phyloP scores from a whole-genome alignment of 768 basidiomycete species.

The Galerina marginata region DNA sequence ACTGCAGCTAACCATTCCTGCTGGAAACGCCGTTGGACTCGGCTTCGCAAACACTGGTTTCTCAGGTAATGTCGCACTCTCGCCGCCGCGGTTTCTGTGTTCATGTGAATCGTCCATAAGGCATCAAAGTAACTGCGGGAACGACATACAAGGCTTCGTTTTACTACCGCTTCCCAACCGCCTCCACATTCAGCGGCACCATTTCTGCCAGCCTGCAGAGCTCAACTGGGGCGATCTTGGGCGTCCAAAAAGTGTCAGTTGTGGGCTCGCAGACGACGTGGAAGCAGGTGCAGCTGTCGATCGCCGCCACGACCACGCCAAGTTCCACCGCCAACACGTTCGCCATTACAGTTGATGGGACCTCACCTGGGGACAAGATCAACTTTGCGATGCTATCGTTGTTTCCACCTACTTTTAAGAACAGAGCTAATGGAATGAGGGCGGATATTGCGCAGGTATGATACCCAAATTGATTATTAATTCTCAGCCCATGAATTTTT shows the following conservation, averaged over 20 bases:
- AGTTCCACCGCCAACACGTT: constrained; percentile 54
- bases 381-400: constrained; percentile 66
- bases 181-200: constrained; percentile 45
- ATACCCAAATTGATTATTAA: not conserved
- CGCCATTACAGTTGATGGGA: constrained; percentile 54
- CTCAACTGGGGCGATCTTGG: constrained; percentile 48
- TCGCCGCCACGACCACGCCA: constrained; percentile 49
- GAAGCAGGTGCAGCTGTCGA: constrained; percentile 47
- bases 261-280: constrained; percentile 53
- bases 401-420: constrained; percentile 73
- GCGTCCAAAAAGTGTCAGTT: constrained; percentile 41
- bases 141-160: constrained; percentile 67
- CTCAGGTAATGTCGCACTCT: constrained; percentile 42
- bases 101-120: constrained; percentile 26
- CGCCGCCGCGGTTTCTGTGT: not conserved
- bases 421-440: constrained; percentile 63
- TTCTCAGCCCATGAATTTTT: not conserved
- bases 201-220: constrained; percentile 53
- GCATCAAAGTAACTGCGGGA: constrained; percentile 58
- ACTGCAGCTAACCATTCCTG: constrained; percentile 53
- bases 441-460: constrained; percentile 60
- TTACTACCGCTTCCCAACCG: constrained; percentile 57
- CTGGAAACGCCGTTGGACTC: constrained; percentile 40
- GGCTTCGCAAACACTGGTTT: constrained; percentile 67
- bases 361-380: constrained; percentile 46